Conservation (phyloP, 202 grass and related monocot species). For the Panicum hallii region DNA sequence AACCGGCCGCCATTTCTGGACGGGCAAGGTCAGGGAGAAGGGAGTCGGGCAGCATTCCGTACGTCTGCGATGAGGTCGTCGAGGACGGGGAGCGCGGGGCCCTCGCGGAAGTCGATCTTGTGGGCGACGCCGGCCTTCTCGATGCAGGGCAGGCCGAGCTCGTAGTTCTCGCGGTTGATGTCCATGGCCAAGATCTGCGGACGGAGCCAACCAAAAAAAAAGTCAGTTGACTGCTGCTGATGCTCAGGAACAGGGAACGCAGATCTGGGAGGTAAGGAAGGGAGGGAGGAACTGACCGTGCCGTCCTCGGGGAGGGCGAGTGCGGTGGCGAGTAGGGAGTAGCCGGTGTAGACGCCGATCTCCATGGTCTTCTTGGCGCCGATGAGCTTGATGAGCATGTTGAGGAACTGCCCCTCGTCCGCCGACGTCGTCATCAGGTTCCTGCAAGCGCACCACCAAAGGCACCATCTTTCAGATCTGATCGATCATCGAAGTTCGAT, state of each 20-base stretch:
- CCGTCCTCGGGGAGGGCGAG: slow-evolving; percentile 94
- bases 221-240: background rate
- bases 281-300: slow-evolving; percentile 43
- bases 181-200: slow-evolving; percentile 97
- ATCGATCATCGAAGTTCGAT: background rate
- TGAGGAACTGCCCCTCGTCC: slow-evolving; percentile 92
- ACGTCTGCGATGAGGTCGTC: slow-evolving; percentile 75
- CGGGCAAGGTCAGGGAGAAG: background rate
- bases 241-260: background rate
- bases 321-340: slow-evolving; percentile 97
- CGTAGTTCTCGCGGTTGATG: slow-evolving; percentile 97
- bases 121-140: slow-evolving; percentile 93
- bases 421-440: slow-evolving; percentile 93
- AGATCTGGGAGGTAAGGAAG: slow-evolving; percentile 12
- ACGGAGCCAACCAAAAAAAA: too few relatives aligned
- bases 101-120: slow-evolving; percentile 99
- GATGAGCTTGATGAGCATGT: slow-evolving; percentile 92
- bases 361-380: slow-evolving; percentile 99
- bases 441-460: slow-evolving; percentile 30
- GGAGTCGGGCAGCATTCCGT: background rate
- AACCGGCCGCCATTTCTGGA: background rate
- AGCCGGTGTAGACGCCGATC: slow-evolving; percentile 98
- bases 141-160: slow-evolving; percentile 84
- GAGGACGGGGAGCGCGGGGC: slow-evolving; percentile 83
- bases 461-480: background rate